Percentiles rank a stretch among this genome's conserved stretches.
Conservation (phyloP, 169 alveolate genomes). For the Toxoplasma gondii region DNA sequence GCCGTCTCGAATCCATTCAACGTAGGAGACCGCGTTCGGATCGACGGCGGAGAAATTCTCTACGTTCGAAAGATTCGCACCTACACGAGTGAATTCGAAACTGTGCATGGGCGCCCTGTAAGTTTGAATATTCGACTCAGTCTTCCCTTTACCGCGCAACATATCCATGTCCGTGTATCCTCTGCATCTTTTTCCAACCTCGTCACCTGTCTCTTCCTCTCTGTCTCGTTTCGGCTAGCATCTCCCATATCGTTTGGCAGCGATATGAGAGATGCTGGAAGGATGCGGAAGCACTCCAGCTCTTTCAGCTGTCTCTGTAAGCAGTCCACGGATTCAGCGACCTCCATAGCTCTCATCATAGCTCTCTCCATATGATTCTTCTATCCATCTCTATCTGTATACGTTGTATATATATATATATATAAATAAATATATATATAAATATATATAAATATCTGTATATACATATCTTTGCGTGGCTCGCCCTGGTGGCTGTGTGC, state of each 20-base stretch:
- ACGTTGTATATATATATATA: not conserved
- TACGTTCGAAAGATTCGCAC: constrained; percentile 63
- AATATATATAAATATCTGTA: too few relatives aligned
- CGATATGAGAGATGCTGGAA: too few relatives aligned
- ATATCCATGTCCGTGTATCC: not conserved
- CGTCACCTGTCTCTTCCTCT: not conserved
- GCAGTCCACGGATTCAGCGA: too few relatives aligned
- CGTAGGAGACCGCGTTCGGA: constrained; percentile 64
- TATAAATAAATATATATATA: too few relatives aligned
- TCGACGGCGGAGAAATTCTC: constrained; percentile 59
- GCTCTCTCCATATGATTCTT: too few relatives aligned
- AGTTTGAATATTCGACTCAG: not conserved
- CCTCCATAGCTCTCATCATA: too few relatives aligned
- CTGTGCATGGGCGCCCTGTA: constrained; percentile 62
- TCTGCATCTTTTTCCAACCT: not conserved
- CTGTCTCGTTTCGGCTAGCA: not conserved
- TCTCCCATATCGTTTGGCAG: too few relatives aligned
- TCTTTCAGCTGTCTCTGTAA: too few relatives aligned
- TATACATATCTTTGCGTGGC: not conserved
- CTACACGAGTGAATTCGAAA: constrained; percentile 66
- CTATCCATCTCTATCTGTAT: not conserved
- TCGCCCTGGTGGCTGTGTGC: too few relatives aligned
- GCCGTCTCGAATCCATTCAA: constrained; percentile 59
- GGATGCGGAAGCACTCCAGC: too few relatives aligned
- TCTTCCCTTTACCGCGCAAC: not conserved